phyloP scores from a whole-genome alignment of 1,284 basidiomycete genomes.

The Pterulicium gracile region DNA sequence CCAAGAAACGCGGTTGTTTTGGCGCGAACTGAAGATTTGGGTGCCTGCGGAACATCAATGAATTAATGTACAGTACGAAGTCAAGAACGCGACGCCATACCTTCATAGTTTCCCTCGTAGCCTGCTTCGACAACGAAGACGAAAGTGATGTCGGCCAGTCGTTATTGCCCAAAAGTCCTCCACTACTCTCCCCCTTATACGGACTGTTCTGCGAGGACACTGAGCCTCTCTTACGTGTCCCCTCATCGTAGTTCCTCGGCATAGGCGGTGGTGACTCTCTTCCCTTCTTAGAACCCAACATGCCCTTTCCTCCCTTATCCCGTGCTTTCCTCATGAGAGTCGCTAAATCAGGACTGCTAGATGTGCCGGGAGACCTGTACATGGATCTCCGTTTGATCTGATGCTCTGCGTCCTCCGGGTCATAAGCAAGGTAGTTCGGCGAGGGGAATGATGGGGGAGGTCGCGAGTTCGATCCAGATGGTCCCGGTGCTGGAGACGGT shows the following conservation, averaged over 20 bases:
- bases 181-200: background rate
- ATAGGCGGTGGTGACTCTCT: slow-evolving; percentile 39
- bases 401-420: slow-evolving; percentile 52
- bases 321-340: slow-evolving; percentile 75
- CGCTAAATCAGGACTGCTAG: slow-evolving; percentile 81
- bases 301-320: slow-evolving; percentile 41
- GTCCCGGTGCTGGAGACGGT: slow-evolving; percentile 25
- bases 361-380: slow-evolving; percentile 79
- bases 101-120: slow-evolving; percentile 13
- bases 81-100: too few species aligned
- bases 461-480: slow-evolving; percentile 5
- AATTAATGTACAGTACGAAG: too few species aligned
- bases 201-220: background rate
- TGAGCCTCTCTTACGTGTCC: slow-evolving; percentile 1
- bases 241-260: slow-evolving; percentile 16
- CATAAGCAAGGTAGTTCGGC: slow-evolving; percentile 48
- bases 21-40: slow-evolving; percentile 44
- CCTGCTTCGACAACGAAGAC: background rate
- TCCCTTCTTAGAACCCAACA: slow-evolving; percentile 28
- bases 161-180: too few species aligned
- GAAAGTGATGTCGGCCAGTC: background rate
- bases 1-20: slow-evolving; percentile 72
- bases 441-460: slow-evolving; percentile 23
- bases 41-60: too few species aligned
- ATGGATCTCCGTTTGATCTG: slow-evolving; percentile 72